Conservation (phyloP, 345 rosid species). For the Gossypium mustelinum region DNA sequence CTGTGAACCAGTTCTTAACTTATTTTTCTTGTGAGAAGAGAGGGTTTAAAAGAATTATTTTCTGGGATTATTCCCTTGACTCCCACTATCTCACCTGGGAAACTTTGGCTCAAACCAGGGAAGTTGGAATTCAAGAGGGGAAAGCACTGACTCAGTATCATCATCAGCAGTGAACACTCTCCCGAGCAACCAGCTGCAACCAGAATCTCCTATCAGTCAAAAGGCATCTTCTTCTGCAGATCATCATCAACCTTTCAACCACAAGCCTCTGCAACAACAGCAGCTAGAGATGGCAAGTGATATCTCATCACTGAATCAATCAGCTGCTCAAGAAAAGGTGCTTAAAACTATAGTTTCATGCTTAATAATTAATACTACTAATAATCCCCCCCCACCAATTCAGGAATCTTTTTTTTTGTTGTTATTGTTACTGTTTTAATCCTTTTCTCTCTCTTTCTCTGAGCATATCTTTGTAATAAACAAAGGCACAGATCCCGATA, state of each 20-base stretch:
- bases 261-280: constrained; percentile 27
- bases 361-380: too few relatives aligned
- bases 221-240: constrained; percentile 33
- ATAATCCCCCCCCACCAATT: too few relatives aligned
- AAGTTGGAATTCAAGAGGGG: constrained; percentile 77
- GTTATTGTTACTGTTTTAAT: constrained; percentile 28
- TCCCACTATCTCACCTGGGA: not conserved
- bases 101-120: constrained; percentile 45
- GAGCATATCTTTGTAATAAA: constrained; percentile 28
- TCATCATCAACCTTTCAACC: constrained; percentile 40
- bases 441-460: constrained; percentile 5
- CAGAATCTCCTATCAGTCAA: constrained; percentile 81
- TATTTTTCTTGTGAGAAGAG: not conserved
- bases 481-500: constrained; percentile 46
- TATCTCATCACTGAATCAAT: constrained; percentile 45
- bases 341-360: constrained; percentile 9
- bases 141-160: constrained; percentile 85
- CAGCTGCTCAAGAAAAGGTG: constrained; percentile 82
- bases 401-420: constrained; percentile 12
- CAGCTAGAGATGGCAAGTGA: constrained; percentile 44
- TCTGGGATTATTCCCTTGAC: constrained; percentile 13
- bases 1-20: not conserved
- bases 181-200: constrained; percentile 56
- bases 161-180: constrained; percentile 69
- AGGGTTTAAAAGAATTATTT: not conserved